Percentiles rank a stretch among this genome's conserved stretches.
Evolutionary conservation across 2,329 filamentous ascomycete species (phyloP).

Genomic region (Alternaria incomplexa): DNA sequence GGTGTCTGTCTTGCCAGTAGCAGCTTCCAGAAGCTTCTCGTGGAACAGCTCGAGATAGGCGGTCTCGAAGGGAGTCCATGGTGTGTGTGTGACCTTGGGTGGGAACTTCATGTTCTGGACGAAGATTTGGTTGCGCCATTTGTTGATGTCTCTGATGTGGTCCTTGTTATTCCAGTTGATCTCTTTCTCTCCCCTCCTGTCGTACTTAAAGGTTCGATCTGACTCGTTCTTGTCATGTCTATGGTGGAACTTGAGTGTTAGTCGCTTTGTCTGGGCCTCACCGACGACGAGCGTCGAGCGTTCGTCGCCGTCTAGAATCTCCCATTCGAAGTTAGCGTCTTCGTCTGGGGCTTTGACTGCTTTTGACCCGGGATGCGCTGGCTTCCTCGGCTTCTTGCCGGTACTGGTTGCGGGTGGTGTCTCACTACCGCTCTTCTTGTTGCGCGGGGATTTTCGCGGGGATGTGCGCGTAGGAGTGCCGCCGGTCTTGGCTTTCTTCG

Average conservation of each 20-base stretch:
- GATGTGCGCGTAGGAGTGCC: neutral
- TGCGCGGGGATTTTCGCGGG: neutral
- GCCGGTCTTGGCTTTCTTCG: neutral
- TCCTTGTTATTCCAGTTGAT: neutral
- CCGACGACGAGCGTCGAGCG: neutral
- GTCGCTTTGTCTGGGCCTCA: neutral
- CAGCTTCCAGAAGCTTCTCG: neutral
- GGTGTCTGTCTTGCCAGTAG: rapidly evolving
- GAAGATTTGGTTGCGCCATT: neutral
- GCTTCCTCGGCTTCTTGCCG: neutral
- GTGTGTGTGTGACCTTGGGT: neutral
- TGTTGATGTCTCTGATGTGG: neutral
- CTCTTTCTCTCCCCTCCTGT: rapidly evolving
- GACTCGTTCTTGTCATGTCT: neutral
- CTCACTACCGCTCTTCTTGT: neutral
- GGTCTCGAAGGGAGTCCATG: neutral
- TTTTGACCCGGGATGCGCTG: neutral
- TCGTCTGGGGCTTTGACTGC: neutral
- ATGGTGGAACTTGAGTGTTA: neutral
- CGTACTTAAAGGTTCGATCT: neutral
- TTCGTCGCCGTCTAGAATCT: neutral
- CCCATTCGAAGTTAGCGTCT: neutral
- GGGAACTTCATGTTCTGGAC: neutral
- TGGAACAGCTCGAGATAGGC: neutral
- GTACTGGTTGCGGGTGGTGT: neutral